Evolutionary conservation across 139 green algal genomes (phyloP), one percentile per base, ranked within the genome.

Genomic region (Medakamo hakoo): DNA sequence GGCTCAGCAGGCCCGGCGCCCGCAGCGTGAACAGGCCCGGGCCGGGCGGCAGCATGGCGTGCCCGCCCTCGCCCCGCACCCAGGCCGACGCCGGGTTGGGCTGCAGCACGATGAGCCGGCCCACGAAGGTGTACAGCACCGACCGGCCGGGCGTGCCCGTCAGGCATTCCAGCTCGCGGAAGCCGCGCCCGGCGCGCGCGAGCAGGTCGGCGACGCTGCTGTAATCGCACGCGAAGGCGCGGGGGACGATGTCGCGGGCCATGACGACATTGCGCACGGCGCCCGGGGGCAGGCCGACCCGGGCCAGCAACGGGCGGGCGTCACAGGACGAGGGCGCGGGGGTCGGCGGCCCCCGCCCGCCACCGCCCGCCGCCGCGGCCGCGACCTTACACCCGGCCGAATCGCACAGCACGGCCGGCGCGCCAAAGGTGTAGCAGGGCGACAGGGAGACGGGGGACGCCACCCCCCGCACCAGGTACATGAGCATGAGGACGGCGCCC

Each of bases 141-240:
- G 83, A 74, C 62, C 71, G 66, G 56, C 20, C 27, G 28, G 29
- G 19, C 21, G 62, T 60, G 30, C 60, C 64, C 16, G 64, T 55
- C 30, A 97, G 77, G 60, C 78, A 87, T 32, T 26, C 32, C 75
- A 96, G 90, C 27, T 84, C 74, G 52, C 79, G 77, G 81, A 95
- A 96, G 40, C 72, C 67, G 14, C 73, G 66, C 3, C 55, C 59
- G 1, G 92, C 66, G 4, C 69, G 67, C 22, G 67, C 64, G 27
- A 95, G 74, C 28, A 96, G 76, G 61, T 83, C 66, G 27, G 82
- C 80, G 9, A 98, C 82, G 18, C 85, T 73, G 3, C 76, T 77
- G 80, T 98, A 99, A 77, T 98, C 88, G 74, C 93, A 99, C 22
- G 87, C 78, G 71, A 99, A 97, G 25, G 91, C 90, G 22, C 90